Evolutionary conservation across 768 basidiomycete genomes (phyloP).

Genomic region (Tricholoma saponaceum): DNA sequence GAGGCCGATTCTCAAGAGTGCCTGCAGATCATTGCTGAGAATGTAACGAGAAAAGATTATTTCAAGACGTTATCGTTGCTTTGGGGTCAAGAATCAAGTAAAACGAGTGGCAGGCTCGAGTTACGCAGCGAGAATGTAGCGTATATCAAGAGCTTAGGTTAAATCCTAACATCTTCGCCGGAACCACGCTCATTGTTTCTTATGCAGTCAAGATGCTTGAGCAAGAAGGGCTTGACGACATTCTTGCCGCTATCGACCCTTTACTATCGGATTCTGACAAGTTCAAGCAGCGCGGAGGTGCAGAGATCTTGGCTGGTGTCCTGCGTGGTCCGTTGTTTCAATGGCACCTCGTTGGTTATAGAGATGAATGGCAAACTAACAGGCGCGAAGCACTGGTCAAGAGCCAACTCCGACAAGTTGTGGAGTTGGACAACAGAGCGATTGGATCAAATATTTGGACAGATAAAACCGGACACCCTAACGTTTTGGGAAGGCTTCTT

Average conservation of each 20-base stretch:
- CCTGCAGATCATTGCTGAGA: conserved; percentile 47
- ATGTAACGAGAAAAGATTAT: conserved; percentile 48
- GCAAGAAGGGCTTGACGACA: conserved; percentile 43
- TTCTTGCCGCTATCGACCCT: conserved; percentile 55
- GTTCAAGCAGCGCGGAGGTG: conserved; percentile 81
- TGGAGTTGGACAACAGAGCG: conserved; percentile 72
- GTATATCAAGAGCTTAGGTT: conserved; percentile 39
- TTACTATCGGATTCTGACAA: conserved; percentile 65
- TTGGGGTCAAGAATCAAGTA: conserved; percentile 81
- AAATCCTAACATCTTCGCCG: conserved; percentile 1
- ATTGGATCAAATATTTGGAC: conserved; percentile 59
- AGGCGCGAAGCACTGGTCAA: conserved; percentile 87
- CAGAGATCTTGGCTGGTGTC: conserved; percentile 63
- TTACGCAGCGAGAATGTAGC: conserved; percentile 47
- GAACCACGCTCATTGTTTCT: background rate
- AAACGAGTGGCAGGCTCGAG: conserved; percentile 46
- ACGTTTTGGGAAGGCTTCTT: conserved; percentile 70
- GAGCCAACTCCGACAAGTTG: conserved; percentile 42
- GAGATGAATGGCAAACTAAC: background rate
- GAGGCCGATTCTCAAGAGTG: conserved; percentile 46
- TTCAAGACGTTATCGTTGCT: conserved; percentile 56
- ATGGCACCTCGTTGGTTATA: background rate
- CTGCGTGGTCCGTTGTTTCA: conserved; percentile 52
- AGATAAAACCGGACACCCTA: conserved; percentile 84
- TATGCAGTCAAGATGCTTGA: conserved; percentile 64